Base-by-base conservation (phyloP, 2,329 filamentous ascomycete genomes). In the Trematosphaeria pertusa region DNA sequence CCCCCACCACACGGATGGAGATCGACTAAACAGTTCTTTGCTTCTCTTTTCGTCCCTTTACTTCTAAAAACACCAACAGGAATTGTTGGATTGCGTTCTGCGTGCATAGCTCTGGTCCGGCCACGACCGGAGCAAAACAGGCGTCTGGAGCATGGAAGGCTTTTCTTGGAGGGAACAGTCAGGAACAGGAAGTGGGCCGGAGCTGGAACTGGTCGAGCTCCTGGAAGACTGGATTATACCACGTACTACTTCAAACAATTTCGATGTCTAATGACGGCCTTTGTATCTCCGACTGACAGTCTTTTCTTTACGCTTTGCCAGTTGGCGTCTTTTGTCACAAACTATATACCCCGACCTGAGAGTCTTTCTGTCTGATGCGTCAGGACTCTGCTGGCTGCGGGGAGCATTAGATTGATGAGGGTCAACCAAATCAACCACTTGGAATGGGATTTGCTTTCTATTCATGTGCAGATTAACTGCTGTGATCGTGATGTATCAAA, bases 1-100 rank as follows among this genome's bases (percentile, higher is more conserved):
- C 70, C 34, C 73, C 76, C 19, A 73, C 65, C 30, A 65, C 77
- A 44, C 67, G 78, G 43, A 72, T 73, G 70, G 70, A 70, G 50
- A 73, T 72, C 48, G 69, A 73, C 52, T 73, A 64, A 42, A 37
- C n/a, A n/a, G n/a, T 32, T 35, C 24, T 34, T 41, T 36, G 3
- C 37, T 21, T 10, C 35, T 28, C 37, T 50, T 38, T 14, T 26
- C 37, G 21, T 35, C n/a, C 32, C 38, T 41, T 37, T 36, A 38
- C 24, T 51, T 60, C 48, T 58, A 53, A 58, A 62, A 46, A 58
- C 52, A 52, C 59, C 47, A 52, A 58, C 43, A 55, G 57, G 40
- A 45, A 30, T 46, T 36, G 45, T 40, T 48, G 40, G 52, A 50
- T 54, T 56, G 58, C 61, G 36, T 50, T 61, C 54, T 59, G 59